These are phyloP conservation scores for Fusarium sambucinum DNA, from an alignment of 2,329 filamentous ascomycete species.

Conservation along the genomic window DNA sequence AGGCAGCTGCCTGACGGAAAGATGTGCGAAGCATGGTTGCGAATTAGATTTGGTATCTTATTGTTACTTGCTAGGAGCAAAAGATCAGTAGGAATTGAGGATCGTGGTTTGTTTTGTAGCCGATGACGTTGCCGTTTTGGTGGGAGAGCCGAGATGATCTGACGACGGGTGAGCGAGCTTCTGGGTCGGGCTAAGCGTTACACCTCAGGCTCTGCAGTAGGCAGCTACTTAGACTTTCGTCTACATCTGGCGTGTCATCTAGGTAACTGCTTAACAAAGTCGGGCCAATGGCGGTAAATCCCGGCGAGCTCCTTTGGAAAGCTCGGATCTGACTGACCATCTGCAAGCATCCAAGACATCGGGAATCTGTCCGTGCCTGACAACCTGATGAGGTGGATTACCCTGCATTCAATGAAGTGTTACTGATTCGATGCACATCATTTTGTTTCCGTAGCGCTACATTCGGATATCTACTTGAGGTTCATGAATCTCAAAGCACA, in stretches of 20 bases:
- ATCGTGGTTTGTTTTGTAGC: slow-evolving; percentile 39
- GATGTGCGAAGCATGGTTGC: slow-evolving; percentile 75
- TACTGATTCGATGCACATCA: background rate
- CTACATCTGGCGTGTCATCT: rapidly evolving
- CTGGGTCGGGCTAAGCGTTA: slow-evolving; percentile 21
- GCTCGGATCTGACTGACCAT: slow-evolving; percentile 35
- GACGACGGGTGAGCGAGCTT: slow-evolving; percentile 33
- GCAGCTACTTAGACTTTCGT: slow-evolving; percentile 7
- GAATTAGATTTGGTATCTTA: slow-evolving; percentile 20
- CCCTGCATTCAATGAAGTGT: slow-evolving; percentile 5
- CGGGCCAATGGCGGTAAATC: slow-evolving; percentile 41
- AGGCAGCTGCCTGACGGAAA: slow-evolving; percentile 66
- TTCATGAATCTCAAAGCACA: background rate
- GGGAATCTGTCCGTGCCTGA: slow-evolving; percentile 18
- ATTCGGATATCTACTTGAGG: background rate
- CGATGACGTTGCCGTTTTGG: slow-evolving; percentile 46
- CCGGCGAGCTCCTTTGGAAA: slow-evolving; percentile 37
- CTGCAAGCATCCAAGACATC: slow-evolving; percentile 34
- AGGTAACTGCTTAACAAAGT: slow-evolving; percentile 38
- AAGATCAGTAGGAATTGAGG: slow-evolving; percentile 18
- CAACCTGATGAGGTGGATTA: slow-evolving; percentile 7
- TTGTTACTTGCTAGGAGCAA: slow-evolving; percentile 25
- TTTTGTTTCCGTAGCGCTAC: background rate
- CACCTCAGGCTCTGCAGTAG: slow-evolving; percentile 16
- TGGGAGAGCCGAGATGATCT: slow-evolving; percentile 45